Base-by-base conservation (phyloP, 2,329 filamentous ascomycete genomes). In the Talaromyces sp. region DNA sequence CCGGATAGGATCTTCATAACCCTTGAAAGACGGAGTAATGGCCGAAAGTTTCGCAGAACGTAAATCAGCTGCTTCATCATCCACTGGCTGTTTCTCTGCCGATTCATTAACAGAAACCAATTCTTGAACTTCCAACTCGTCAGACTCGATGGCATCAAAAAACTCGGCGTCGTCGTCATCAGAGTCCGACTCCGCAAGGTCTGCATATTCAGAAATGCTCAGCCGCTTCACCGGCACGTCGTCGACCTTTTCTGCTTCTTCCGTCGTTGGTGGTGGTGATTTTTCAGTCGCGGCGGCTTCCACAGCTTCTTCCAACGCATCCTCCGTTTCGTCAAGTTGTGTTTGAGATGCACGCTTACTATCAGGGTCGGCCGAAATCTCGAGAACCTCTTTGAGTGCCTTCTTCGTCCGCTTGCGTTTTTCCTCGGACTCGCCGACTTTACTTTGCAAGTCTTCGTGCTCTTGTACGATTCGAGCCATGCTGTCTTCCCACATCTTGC, bases 401-500 rank as follows among this genome's bases (percentile, higher is more conserved):
- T 89, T 88, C 81, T 96, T 98, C 3, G 95, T 95, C 65, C 90
- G 85, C 73, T 90, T 93, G 61, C 92, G 86, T 81, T 96, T 98
- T 72, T 90, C 85, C 74, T 98, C 94, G 1, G 92, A 91, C 75
- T 96, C 91, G 52, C 91, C 92, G 64, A 97, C 90, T 62, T 88
- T 89, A 40, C 87, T 91, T 73, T 98, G 92, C 1, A 99, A 83
- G 57, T 92, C 86, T 76, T 98, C 95, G 69, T 99, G 95, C 74
- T 99, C 95, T 61, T 87, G 88, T 18, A 93, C 95, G n/a, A 99
- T 90, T 69, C 93, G 88, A 9, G 95, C 92, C 95, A 99, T 97
- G 76, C 93, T 98, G 70, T 99, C 95, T 77, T 99, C 95, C 95
- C 95, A 99, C 87, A 99, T 91, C 63, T 91, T 89, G 42, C 95